A percentile compares a stretch with the other conserved stretches of the same genome.
Conservation (phyloP, 768 basidiomycete species). For the Rhodosporidiobolus sp. region DNA sequence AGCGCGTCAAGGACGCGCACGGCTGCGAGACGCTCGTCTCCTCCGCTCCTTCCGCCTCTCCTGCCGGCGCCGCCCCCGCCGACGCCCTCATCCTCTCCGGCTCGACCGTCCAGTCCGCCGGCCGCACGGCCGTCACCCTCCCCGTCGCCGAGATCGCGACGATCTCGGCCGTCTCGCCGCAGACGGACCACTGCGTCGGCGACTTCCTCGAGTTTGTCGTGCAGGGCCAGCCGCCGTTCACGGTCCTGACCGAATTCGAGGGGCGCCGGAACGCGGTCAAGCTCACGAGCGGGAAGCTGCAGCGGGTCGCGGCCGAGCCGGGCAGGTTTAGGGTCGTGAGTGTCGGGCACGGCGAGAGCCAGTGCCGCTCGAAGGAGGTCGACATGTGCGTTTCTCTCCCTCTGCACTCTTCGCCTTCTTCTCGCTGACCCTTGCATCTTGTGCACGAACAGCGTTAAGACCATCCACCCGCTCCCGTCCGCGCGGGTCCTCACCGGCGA, state of each 20-base stretch:
- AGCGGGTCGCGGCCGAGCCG: slow-evolving; percentile 72
- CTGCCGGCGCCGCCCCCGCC: slow-evolving; percentile 51
- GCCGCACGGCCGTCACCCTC: slow-evolving; percentile 21
- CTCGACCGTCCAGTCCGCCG: not conserved
- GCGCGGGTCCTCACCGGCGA: slow-evolving; percentile 86
- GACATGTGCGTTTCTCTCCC: slow-evolving; percentile 11
- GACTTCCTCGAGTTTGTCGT: slow-evolving; percentile 86
- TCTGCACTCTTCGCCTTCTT: not conserved
- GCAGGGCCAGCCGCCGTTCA: slow-evolving; percentile 92
- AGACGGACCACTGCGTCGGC: slow-evolving; percentile 81
- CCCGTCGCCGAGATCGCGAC: slow-evolving; percentile 96
- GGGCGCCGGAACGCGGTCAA: slow-evolving; percentile 70
- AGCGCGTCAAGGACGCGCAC: slow-evolving; percentile 73
- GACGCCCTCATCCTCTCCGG: slow-evolving; percentile 40
- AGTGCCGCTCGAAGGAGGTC: slow-evolving; percentile 57
- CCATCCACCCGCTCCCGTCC: slow-evolving; percentile 75
- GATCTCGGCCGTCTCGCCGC: slow-evolving; percentile 76
- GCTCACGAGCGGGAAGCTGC: slow-evolving; percentile 69
- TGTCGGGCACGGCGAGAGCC: slow-evolving; percentile 87
- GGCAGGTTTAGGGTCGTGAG: slow-evolving; percentile 83
- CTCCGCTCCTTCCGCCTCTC: slow-evolving; percentile 60
- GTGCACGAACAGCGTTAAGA: slow-evolving; percentile 17
- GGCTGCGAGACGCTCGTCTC: slow-evolving; percentile 72
- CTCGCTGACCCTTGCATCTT: not conserved
- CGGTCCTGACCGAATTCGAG: slow-evolving; percentile 74